Evolutionary conservation across 306 rosid species (phyloP).

Genomic region (Calophaca sinica): DNA sequence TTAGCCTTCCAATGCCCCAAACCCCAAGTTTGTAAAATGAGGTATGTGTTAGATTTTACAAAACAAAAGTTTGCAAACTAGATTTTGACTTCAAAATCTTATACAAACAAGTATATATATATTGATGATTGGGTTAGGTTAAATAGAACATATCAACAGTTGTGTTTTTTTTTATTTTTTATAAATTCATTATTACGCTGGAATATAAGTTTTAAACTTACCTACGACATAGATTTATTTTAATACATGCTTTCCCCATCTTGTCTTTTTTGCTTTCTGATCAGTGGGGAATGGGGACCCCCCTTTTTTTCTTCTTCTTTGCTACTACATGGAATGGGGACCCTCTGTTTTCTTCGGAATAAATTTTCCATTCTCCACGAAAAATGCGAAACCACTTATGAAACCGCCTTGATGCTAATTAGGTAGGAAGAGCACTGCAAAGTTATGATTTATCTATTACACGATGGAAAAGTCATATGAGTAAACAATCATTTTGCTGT

Average conservation of each 20-base stretch:
- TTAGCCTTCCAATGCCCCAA: too few species aligned
- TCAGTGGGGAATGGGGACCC: constrained; percentile 34
- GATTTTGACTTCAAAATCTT: too few species aligned
- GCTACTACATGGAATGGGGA: too few species aligned
- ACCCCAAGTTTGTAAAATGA: too few species aligned
- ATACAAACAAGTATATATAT: too few species aligned
- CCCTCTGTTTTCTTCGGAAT: background rate
- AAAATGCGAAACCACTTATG: background rate
- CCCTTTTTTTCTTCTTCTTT: background rate
- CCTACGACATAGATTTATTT: too few species aligned
- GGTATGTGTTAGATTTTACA: too few species aligned
- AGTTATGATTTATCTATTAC: background rate
- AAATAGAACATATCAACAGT: background rate
- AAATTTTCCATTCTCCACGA: background rate
- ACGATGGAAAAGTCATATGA: background rate
- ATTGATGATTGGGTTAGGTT: background rate
- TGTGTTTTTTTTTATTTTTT: background rate
- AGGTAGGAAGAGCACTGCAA: background rate
- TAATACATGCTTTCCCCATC: background rate
- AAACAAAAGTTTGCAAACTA: too few species aligned
- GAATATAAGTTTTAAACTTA: too few species aligned
- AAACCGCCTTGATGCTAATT: too few species aligned
- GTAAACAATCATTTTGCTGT: too few species aligned
- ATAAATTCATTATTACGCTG: background rate
- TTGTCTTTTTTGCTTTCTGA: constrained; percentile 18